phyloP scores from a whole-genome alignment of 1,284 basidiomycete genomes.

The Puccinia hordei region DNA sequence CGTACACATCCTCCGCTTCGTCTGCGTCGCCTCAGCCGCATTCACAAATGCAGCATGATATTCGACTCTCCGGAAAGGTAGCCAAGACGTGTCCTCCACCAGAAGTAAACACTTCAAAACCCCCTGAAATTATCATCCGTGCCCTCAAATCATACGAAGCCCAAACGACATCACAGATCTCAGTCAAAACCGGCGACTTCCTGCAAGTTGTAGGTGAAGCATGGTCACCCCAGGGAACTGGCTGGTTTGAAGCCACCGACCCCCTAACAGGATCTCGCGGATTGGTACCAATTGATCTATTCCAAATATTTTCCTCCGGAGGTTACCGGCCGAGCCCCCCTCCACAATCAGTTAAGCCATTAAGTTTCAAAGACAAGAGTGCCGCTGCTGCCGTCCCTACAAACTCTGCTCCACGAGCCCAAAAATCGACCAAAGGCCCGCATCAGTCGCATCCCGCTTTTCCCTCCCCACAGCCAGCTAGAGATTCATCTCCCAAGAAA shows the following conservation, averaged over 20 bases:
- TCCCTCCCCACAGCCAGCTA: neutral
- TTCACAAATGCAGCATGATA: conserved; percentile 17
- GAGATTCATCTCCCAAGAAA: neutral
- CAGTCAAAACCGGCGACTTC: conserved; percentile 93
- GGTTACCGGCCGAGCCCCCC: conserved; percentile 55
- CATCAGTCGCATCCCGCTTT: conserved; percentile 23
- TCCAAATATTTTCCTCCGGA: conserved; percentile 66
- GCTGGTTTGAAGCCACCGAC: conserved; percentile 64
- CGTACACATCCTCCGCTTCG: conserved; percentile 14
- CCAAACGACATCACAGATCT: conserved; percentile 78
- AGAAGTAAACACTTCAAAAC: conserved; percentile 61
- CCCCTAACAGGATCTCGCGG: conserved; percentile 88
- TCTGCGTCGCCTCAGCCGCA: conserved; percentile 4
- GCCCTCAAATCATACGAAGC: conserved; percentile 74
- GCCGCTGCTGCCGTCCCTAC: neutral
- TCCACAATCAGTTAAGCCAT: conserved; percentile 21
- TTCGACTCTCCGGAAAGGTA: conserved; percentile 53
- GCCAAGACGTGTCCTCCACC: conserved; percentile 53
- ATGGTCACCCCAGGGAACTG: conserved; percentile 60
- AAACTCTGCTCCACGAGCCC: neutral
- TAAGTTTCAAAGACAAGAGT: neutral
- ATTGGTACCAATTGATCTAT: conserved; percentile 72
- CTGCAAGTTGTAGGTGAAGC: conserved; percentile 88
- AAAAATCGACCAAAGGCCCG: neutral
- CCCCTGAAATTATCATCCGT: conserved; percentile 93